phyloP scores from a whole-genome alignment of 441 rosid genomes.

The Brassica hybrid region DNA sequence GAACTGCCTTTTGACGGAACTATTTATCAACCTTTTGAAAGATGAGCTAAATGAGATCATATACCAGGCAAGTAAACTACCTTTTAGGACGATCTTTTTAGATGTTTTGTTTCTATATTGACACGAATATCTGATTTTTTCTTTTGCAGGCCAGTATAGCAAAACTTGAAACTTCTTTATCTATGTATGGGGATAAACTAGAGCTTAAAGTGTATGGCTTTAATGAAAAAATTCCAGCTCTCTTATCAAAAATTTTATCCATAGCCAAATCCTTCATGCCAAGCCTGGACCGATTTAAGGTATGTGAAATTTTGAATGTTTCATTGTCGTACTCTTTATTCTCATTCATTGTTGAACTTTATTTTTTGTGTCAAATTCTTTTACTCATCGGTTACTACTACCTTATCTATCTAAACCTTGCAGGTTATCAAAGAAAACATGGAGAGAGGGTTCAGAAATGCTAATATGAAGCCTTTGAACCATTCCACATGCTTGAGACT shows the following conservation, averaged over 20 bases:
- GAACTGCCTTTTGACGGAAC: conserved; percentile 83
- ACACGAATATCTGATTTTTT: conserved; percentile 16
- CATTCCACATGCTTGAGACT: conserved; percentile 90
- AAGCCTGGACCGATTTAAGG: conserved; percentile 81
- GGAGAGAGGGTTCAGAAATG: conserved; percentile 80
- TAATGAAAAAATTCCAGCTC: conserved; percentile 81
- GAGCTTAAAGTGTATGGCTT: conserved; percentile 95
- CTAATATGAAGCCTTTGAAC: conserved; percentile 89
- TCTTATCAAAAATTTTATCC: conserved; percentile 73
- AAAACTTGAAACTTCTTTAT: conserved; percentile 84
- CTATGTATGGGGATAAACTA: conserved; percentile 72
- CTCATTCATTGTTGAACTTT: not conserved
- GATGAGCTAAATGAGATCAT: conserved; percentile 90
- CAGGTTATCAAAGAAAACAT: conserved; percentile 92
- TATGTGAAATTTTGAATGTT: conserved; percentile 36
- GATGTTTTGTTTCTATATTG: conserved; percentile 14
- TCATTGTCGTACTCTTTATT: not conserved
- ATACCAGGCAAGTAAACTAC: conserved; percentile 75
- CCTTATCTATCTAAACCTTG: conserved; percentile 25
- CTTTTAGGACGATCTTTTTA: conserved; percentile 24
- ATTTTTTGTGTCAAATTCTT: conserved; percentile 6
- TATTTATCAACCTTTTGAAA: conserved; percentile 84
- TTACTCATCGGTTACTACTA: conserved; percentile 1
- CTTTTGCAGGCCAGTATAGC: conserved; percentile 89
- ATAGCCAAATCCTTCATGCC: conserved; percentile 77